Base-by-base conservation (phyloP, 352 stramenopile species). In the Albugo laibachii region DNA sequence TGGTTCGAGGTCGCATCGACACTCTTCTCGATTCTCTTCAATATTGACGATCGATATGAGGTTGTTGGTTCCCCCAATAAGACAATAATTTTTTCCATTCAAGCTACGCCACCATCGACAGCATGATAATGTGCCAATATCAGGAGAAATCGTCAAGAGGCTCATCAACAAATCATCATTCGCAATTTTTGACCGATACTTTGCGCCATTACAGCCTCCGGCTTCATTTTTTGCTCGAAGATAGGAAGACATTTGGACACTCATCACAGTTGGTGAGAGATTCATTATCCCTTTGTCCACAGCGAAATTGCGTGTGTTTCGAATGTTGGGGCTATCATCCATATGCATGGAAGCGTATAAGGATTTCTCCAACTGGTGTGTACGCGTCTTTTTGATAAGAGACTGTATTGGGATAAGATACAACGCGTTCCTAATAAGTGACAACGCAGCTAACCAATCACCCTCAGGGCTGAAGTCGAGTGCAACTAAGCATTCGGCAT, bases 1-100 rank as follows among this genome's bases (percentile, higher is more conserved):
- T 41, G 67, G 51, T 41, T 78, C 60, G 1, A 87, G 61, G 50
- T 92, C 79, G 43, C 79, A 92, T 24, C 79, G 63, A 46, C 79
- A 92, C 39, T 82, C 69, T 42, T 92, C 79, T 1, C 69, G 62
- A 40, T 92, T 92, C 41, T 84, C 74, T 48, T 87, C 69, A 13
- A 86, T 72, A 52, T 92, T 85, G 5, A 92, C 72, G 57, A 92
- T 72, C 11, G 79, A 92, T 15, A 92, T 79, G 16, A 92, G 58
- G 41, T 66, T 74, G 36, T 82, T 69, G 0, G 62, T 57, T n/a
- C 76, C 74, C 14, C 79, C 79, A 1, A 92, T 69, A 27, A 92
- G 74, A 45, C 69, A 79, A 46, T 92, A 92, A 57, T 88, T 86
- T 41, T 69, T 77, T 50, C 69, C 63, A 48, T 87, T 88, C 42